Evolutionary conservation across 2,329 filamentous ascomycete genomes (phyloP), one percentile per base, ranked within the genome.

Genomic region (Zasmidium cellare): DNA sequence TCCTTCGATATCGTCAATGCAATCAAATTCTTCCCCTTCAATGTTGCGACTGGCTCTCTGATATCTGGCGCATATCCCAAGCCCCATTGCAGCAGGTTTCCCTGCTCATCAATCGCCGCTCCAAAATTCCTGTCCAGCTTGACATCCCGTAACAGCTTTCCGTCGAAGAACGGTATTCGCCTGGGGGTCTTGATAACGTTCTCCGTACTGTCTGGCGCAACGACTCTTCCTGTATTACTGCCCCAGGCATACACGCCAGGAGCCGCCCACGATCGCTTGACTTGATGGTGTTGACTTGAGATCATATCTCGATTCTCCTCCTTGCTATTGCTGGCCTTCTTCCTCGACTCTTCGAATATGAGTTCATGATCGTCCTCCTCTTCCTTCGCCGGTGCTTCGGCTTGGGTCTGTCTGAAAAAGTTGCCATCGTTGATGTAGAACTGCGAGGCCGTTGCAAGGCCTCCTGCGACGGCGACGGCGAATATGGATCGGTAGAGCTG

Each of bases 161-260:
- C 89, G 69, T 97, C 87, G 69, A 99, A 97, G 74, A 87, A 94
- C 0, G 82, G 66, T 68, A 97, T 86, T 58, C 92, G 83, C 58
- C 88, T 81, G 14, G 94, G 92, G 1, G 84, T 86, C 77, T 96
- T 97, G 72, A 97, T 81, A 61, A 87, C 83, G 25, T 79, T 63
- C 55, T 96, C 92, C 52, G 88, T 82, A 9, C 89, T 93, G 62
- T 89, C 87, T 1, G 92, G 92, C 45, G 92, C 92, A 38, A 90
- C 90, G n/a, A 96, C 92, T 66, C 84, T 84, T 59, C 92, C 91
- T 16, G 80, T 79, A 69, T 99, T 99, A 18, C 89, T 91, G 0
- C 94, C 94, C 93, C 94, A 99, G 3, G 89, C 86, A 75, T 96
- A 97, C 0, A 97, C 89, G 1, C 92, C 94, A 0, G 94, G 93